Evolutionary conservation across 768 basidiomycete genomes (phyloP).

Genomic region (Tephrocybe sp.): DNA sequence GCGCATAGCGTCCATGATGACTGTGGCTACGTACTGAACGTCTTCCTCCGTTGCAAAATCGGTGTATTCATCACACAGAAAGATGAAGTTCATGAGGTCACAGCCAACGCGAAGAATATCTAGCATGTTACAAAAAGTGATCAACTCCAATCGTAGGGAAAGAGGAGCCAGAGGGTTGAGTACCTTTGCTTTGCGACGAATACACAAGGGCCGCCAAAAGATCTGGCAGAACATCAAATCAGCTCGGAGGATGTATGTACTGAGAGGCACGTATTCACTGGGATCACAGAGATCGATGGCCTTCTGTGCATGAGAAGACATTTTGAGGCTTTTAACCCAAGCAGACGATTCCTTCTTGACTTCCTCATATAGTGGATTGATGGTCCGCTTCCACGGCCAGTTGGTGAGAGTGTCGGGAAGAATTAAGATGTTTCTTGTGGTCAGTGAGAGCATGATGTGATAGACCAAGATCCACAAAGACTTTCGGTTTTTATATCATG

Average conservation of each 20-base stretch:
- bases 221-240: constrained; percentile 19
- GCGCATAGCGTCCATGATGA: background rate
- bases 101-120: constrained; percentile 34
- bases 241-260: background rate
- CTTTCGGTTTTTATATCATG: too few species aligned
- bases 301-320: constrained; percentile 32
- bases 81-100: constrained; percentile 52
- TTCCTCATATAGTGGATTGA: constrained; percentile 37
- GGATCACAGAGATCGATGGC: constrained; percentile 44
- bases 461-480: too few species aligned
- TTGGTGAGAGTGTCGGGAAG: constrained; percentile 38
- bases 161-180: background rate
- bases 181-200: constrained; percentile 32
- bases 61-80: constrained; percentile 25
- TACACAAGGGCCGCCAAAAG: constrained; percentile 39
- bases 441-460: too few species aligned
- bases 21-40: background rate
- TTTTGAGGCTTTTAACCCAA: constrained; percentile 37
- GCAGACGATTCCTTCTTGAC: constrained; percentile 32
- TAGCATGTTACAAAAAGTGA: too few species aligned
- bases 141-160: too few species aligned
- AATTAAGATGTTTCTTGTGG: background rate
- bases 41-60: background rate
- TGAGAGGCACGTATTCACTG: constrained; percentile 23
- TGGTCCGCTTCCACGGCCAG: constrained; percentile 44